Percentiles rank a stretch among this genome's conserved stretches.
Conservation (phyloP, 768 basidiomycete species). For the Rhodotorula taiwanensis region DNA sequence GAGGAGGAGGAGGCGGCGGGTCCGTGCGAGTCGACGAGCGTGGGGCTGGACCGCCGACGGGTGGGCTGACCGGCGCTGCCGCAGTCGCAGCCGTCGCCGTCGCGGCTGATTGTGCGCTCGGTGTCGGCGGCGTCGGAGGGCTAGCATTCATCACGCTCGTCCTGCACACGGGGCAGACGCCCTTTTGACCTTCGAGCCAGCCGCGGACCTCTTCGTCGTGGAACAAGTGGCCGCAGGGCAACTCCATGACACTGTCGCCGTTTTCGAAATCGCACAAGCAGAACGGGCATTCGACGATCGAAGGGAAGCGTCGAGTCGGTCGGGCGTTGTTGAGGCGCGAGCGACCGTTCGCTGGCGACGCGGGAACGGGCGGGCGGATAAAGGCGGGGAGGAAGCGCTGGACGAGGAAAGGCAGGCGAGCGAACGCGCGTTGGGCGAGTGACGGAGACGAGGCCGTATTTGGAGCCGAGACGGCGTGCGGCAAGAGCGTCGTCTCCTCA, state of each 20-base stretch:
- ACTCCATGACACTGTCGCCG: conserved; percentile 80
- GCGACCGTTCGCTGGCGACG: not conserved
- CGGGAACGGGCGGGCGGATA: not conserved
- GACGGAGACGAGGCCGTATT: not conserved
- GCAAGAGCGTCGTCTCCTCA: conserved; percentile 27
- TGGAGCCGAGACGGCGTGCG: conserved; percentile 25
- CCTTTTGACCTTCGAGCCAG: conserved; percentile 83
- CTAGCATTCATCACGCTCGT: not conserved
- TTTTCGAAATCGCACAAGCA: conserved; percentile 78
- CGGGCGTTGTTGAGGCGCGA: conserved; percentile 7
- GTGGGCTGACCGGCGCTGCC: no score
- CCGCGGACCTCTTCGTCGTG: conserved; percentile 83
- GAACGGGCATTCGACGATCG: conserved; percentile 71
- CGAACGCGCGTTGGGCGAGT: not conserved
- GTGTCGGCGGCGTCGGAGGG: not conserved
- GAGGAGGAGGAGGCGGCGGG: no score
- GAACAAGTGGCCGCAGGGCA: conserved; percentile 93
- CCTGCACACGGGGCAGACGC: conserved; percentile 22
- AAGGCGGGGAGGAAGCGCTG: conserved; percentile 17
- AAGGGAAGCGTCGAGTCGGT: conserved; percentile 10
- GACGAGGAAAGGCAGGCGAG: not conserved
- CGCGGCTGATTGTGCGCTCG: not conserved
- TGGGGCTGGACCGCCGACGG: no score
- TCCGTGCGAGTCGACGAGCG: no score
- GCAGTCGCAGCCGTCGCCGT: not conserved